Evolutionary conservation across 345 rosid species (phyloP).

Genomic region (Arabidopsis thaliana): TAIR10.1 NC_003070.9:5734001-5734500

Average conservation of each 20-base stretch:
- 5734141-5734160: constrained; percentile 13
- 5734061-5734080: constrained; percentile 3
- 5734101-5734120: background rate
- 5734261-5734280: constrained; percentile 56
- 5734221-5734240: constrained; percentile 49
- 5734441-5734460: no score
- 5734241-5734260: constrained; percentile 38
- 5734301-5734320: constrained; percentile 83
- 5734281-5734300: constrained; percentile 76
- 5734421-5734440: background rate
- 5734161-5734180: constrained; percentile 7
- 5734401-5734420: constrained; percentile 26
- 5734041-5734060: constrained; percentile 28
- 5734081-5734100: constrained; percentile 10
- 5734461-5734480: background rate
- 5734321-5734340: constrained; percentile 79
- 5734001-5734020: constrained; percentile 29
- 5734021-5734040: constrained; percentile 15
- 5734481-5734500: constrained; percentile 21
- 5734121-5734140: constrained; percentile 17
- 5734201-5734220: background rate
- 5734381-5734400: constrained; percentile 61
- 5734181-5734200: background rate
- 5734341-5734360: constrained; percentile 70
- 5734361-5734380: constrained; percentile 74